Base-by-base conservation (phyloP, 208 protist genomes). In the Trypanosoma melophagium region DNA sequence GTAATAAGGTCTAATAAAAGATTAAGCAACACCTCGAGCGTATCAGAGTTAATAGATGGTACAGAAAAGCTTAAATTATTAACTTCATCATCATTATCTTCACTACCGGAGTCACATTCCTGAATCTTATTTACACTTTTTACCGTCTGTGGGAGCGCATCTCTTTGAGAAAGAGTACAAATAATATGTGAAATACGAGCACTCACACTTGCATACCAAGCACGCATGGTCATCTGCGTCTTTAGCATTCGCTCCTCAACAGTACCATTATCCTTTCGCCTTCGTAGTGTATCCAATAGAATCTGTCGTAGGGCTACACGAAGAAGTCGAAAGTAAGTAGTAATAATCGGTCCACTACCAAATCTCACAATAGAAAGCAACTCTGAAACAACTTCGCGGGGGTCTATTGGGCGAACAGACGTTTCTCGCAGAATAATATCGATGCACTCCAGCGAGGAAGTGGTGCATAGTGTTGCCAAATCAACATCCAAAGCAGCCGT, bases 171-270 rank as follows among this genome's bases (percentile, higher is more conserved):
- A 47, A 75, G 14, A 12, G 12, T 41, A 16, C n/a, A 8, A 19
- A 64, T 40, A 52, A 61, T 65, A 24, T 59, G 19, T 19, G 47
- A 75, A 1, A 75, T 10, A 51, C 21, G 19, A 22, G 21, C 10
- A 17, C 73, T 41, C 8, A 90, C 53, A 31, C 81, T 79, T 2
- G 65, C n/a, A 50, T 69, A 77, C 84, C 84, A 90, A 38, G 81
- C 63, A 35, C 56, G 60, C 76, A 90, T 80, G 0, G 63, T 75
- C 1, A 21, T 31, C 14, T 47, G 52, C 10, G 66, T 60, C 24
- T 41, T 56, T 31, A n/a, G 13, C 12, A 67, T 17, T 41, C 40
- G 28, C 12, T 71, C 65, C 24, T 47, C 58, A 41, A 60, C 50
- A 16, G 55, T 31, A n/a, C 12, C 19, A 50, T 42, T 52, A n/a